Percentiles rank a stretch among this genome's conserved stretches.
phyloP scores from a whole-genome alignment of 2,329 filamentous ascomycete genomes.

The Lomentospora prolificans region DNA sequence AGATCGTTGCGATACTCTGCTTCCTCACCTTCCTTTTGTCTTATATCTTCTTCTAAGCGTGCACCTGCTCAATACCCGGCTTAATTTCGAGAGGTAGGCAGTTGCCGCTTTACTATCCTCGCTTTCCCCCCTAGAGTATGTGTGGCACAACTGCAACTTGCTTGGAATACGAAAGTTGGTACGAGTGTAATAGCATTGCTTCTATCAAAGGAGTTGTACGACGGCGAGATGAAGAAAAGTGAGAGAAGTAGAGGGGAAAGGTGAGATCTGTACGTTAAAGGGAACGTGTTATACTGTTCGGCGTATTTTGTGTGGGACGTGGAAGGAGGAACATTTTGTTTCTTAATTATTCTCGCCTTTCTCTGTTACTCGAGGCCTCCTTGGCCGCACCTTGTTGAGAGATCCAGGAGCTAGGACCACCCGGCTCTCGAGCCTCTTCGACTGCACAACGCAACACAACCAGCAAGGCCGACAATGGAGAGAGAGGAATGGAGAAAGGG shows the following conservation, averaged over 20 bases:
- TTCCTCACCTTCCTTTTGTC: slow-evolving; percentile 86
- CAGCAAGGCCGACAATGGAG: neutral
- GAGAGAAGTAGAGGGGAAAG: neutral
- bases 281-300: slow-evolving; percentile 6
- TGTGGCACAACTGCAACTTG: neutral
- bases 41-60: slow-evolving; percentile 82
- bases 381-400: no score
- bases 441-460: neutral
- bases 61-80: slow-evolving; percentile 5
- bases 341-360: slow-evolving; percentile 4
- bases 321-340: slow-evolving; percentile 3
- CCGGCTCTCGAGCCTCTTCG: neutral
- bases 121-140: neutral
- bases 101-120: neutral
- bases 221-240: neutral
- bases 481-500: neutral
- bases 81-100: neutral
- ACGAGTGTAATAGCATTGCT: neutral
- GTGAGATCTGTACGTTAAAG: slow-evolving; percentile 6
- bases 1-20: slow-evolving; percentile 74
- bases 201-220: neutral
- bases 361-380: neutral
- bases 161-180: neutral
- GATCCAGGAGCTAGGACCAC: no score
- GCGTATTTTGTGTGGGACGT: slow-evolving; percentile 8